Evolutionary conservation across 495 filamentous ascomycete species (phyloP), one percentile per base, ranked within the genome.

Genomic region (Penicillium angulare): DNA sequence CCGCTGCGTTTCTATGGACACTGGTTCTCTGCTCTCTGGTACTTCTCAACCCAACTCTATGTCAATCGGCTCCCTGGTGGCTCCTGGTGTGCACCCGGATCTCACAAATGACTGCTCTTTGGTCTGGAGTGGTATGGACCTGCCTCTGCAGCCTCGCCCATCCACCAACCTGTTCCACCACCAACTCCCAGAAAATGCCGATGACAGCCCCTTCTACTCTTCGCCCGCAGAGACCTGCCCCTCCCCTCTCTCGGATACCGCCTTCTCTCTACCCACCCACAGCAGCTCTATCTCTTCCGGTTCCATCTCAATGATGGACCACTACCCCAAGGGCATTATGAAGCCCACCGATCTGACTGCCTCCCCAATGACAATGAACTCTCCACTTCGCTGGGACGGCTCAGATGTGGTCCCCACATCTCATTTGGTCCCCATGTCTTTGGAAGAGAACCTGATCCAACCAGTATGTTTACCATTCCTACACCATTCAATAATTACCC

Each of bases 51-150:
- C 63, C 3, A 67, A 61, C 32, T 60, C 76, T 27, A 75, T 78
- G 67, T 75, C 72, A n/a, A 70, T 76, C 17, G 71, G 64, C 24
- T 68, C 75, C 7, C 50, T 77, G 16, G 70, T 78, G 31, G 73
- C 66, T 16, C 66, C 68, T 2, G 67, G 63, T 8, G 69, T 79
- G 26, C 71, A 74, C 38, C 66, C 67, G 1, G 72, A 75, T 10
- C 59, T 76, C n/a, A 45, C 65, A 31, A 58, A 54, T 39, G 67
- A 71, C 49, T 64, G 63, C 53, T 57, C 65, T n/a, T 18, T 73
- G 45, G 56, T 69, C 51, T 76, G 73, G 73, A 66, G 53, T 22
- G 63, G 66, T 22, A 60, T 74, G 57, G 67, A 71, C 20, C 48
- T 74, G 47, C 66, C 62, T 27, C 53, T 72, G 42, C 69, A 65